A percentile compares a stretch with the other conserved stretches of the same genome.
phyloP scores from a whole-genome alignment of 2,329 filamentous ascomycete genomes.

The Trichophyton benhamiae region DNA sequence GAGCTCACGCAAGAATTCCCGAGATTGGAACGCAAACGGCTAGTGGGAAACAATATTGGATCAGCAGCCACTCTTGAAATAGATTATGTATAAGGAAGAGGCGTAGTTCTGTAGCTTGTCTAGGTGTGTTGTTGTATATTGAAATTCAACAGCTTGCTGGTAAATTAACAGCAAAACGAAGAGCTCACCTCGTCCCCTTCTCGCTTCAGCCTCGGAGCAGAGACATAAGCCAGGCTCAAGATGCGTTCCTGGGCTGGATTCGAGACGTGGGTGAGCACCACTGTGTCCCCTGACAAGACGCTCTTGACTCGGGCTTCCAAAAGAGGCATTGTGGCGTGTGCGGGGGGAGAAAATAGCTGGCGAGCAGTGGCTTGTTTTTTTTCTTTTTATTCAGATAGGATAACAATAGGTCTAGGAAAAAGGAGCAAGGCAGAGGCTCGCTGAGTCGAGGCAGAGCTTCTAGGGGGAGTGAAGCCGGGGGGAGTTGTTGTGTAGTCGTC shows the following conservation, averaged over 20 bases:
- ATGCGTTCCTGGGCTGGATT: conserved; percentile 73
- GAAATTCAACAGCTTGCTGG: background rate
- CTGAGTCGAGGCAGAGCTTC: background rate
- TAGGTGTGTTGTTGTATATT: no score
- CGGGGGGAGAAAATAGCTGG: background rate
- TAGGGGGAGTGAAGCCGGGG: background rate
- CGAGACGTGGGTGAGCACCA: conserved; percentile 68
- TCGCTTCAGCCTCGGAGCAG: conserved; percentile 70
- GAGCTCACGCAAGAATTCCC: conserved; percentile 76
- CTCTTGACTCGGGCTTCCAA: conserved; percentile 70
- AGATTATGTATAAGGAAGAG: background rate
- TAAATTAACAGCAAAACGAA: conserved; percentile 1
- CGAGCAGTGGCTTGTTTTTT: background rate
- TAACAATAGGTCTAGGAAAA: background rate
- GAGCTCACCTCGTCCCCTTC: conserved; percentile 65
- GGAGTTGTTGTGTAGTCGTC: background rate
- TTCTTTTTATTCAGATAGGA: background rate
- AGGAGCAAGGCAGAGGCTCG: background rate
- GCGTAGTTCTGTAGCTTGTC: background rate
- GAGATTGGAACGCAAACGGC: conserved; percentile 83
- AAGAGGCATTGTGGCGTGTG: conserved; percentile 23
- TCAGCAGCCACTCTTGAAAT: background rate
- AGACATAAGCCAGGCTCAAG: conserved; percentile 84
- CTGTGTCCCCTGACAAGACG: conserved; percentile 83
- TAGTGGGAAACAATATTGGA: conserved; percentile 18